Base-by-base conservation (phyloP, 2,329 filamentous ascomycete species). In the Aureobasidium lini region DNA sequence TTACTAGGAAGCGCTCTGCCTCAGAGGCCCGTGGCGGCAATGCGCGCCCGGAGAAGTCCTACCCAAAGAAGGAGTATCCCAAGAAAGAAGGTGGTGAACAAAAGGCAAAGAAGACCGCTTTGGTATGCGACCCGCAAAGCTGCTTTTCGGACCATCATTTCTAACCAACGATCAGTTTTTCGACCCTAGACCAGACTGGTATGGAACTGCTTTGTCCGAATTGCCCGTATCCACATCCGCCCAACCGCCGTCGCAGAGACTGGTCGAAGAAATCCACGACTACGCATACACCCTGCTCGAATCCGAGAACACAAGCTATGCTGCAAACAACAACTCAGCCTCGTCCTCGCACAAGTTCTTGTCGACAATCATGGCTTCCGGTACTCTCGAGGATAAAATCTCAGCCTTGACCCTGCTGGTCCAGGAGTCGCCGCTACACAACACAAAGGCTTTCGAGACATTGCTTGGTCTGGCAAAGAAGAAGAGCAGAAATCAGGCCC, bases 391-490 rank as follows among this genome's bases (percentile, higher is more conserved):
- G 59, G 94, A 99, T 73, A 97, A 96, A 73, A 88, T 97, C 44
- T 99, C 94, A 2, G 95, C 94, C 3, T 79, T 99, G 68, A 99
- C 94, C 4, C 79, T 99, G 66, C 88, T 94, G 59, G 86, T 96
- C 11, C 95, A 99, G 76, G 94, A 99, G 73, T 97, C 95, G 8
- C 94, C 94, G 16, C 77, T 97, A 54, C 94, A 99, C 73, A 97
- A 92, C 62, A 86, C 85, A 63, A 93, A 94, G 69, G 88, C 92
- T 0, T 85, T 97, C 63, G 93, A 97, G 66, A 90, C 84, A 63
- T 78, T 99, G 48, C 79, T 97, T 64, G 82, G 77, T 1, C 76
- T 99, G 44, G 90, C 92, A n/a, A 87, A 85, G 68, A 99, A 99
- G 76, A 90, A 91, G 73, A 97, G 90, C 70, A 88, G 95, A 72